phyloP scores from a whole-genome alignment of 306 rosid genomes.

The Astragalus membranaceus region DNA sequence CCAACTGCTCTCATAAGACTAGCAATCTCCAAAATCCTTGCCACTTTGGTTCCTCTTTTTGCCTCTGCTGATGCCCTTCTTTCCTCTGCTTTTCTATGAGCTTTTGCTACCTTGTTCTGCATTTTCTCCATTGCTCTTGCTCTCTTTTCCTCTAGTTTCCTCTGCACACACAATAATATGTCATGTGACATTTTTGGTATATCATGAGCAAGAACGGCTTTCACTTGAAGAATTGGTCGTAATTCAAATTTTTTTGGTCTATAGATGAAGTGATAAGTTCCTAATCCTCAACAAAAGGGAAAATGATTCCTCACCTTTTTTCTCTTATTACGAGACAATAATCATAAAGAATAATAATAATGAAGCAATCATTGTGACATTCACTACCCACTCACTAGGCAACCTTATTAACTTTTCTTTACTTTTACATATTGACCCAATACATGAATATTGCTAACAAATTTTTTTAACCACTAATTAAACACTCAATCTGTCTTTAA shows the following conservation, averaged over 20 bases:
- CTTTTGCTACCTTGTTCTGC: slow-evolving; percentile 80
- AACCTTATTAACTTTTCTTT: neutral
- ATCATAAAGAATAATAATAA: neutral
- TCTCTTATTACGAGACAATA: neutral
- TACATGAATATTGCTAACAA: no score
- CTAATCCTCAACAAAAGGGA: slow-evolving; percentile 20
- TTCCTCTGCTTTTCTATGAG: slow-evolving; percentile 81
- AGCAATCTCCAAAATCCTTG: slow-evolving; percentile 68
- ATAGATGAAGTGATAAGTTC: neutral
- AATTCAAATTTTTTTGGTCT: no score
- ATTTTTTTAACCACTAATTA: no score
- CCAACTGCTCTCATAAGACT: slow-evolving; percentile 90
- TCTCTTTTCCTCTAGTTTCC: slow-evolving; percentile 87
- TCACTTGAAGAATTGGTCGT: no score
- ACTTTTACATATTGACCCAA: neutral
- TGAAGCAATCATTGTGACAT: neutral
- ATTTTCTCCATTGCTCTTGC: slow-evolving; percentile 87
- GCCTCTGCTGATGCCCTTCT: slow-evolving; percentile 88
- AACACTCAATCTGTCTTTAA: no score
- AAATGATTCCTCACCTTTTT: slow-evolving; percentile 3
- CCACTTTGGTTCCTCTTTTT: slow-evolving; percentile 86
- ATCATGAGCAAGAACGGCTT: neutral
- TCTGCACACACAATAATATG: slow-evolving; percentile 38
- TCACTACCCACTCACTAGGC: neutral
- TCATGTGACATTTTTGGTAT: neutral